Evolutionary conservation across 78 protist genomes (phyloP), one percentile per base, ranked within the genome.

Genomic region (Dictyostelium firmibasis): DNA sequence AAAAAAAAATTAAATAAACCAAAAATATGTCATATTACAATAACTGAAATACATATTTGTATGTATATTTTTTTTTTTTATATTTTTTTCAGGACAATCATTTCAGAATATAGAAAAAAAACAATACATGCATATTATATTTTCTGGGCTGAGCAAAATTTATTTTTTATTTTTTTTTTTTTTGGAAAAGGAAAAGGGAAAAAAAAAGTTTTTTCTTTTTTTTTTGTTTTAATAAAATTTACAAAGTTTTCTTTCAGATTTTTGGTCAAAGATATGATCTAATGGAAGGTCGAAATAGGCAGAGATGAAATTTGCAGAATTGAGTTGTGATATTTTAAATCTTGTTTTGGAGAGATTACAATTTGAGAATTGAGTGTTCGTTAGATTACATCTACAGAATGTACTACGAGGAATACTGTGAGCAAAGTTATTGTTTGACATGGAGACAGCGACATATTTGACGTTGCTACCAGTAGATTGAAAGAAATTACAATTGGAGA

Each of bases 401-500:
- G 41, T 38, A 31, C 44, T 31, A 35, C 57, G 83, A 36, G 83
- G 83, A 7, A 31, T 29, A 35, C 38, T n/a, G 16, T 76, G 57
- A 41, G 47, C 64, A 3, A 76, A 76, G 23, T 76, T 76, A 76
- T 38, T 41, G 11, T 35, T 38, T 14, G 4, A 20, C 47, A 76
- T 41, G 0, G 47, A 41, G 36, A 38, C 44, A 6, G 33, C 8
- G n/a, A 76, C 83, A n/a, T 35, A 41, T 76, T 76, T 76, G 23
- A 41, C 41, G 20, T 76, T 38, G 18, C 4, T n/a, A 41, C 83
- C 83, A 38, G 27, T n/a, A 11, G 86, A 29, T 20, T 25, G 53
- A 33, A 41, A 82, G 75, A 82, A 82, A 57, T 82, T 82, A 33
- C 76, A 82, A 35, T 57, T 33, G 38, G 29, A 20, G 36, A 82